phyloP scores from a whole-genome alignment of 202 grass and related monocot species.

The Eragrostis tef region DNA sequence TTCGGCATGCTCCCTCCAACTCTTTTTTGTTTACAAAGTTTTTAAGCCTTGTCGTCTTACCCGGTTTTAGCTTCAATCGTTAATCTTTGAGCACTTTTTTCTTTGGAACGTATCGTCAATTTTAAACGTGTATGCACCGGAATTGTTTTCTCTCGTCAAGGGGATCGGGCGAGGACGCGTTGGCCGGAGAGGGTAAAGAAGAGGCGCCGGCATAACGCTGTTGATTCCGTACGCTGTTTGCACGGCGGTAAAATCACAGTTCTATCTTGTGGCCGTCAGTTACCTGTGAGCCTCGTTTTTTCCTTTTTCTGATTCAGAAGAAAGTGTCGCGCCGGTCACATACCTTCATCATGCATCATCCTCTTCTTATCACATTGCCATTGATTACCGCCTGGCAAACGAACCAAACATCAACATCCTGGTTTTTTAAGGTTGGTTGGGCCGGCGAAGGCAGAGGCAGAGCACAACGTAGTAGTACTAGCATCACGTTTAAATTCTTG shows the following conservation, averaged over 20 bases:
- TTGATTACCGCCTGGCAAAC: not conserved
- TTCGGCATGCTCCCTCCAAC: not conserved
- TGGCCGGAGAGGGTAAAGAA: not conserved
- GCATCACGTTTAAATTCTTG: not conserved
- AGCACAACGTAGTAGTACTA: no score
- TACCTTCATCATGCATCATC: constrained; percentile 21
- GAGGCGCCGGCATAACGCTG: not conserved
- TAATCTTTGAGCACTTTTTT: not conserved
- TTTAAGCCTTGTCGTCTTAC: not conserved
- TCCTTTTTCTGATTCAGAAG: not conserved
- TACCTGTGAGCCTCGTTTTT: constrained; percentile 26
- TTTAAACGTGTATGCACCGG: not conserved
- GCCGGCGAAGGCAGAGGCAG: not conserved
- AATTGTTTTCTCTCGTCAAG: not conserved
- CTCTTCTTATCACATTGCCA: not conserved
- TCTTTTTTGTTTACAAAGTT: not conserved
- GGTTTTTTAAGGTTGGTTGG: constrained; percentile 34
- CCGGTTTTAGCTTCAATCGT: not conserved
- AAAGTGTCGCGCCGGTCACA: constrained; percentile 1
- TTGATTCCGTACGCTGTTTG: constrained; percentile 17
- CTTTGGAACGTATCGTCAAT: not conserved
- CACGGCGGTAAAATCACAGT: constrained; percentile 7
- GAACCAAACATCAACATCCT: constrained; percentile 2
- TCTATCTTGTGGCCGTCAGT: constrained; percentile 10
- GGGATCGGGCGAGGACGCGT: not conserved